Conservation (phyloP, 768 basidiomycete species). For the Cyathus striatus region DNA sequence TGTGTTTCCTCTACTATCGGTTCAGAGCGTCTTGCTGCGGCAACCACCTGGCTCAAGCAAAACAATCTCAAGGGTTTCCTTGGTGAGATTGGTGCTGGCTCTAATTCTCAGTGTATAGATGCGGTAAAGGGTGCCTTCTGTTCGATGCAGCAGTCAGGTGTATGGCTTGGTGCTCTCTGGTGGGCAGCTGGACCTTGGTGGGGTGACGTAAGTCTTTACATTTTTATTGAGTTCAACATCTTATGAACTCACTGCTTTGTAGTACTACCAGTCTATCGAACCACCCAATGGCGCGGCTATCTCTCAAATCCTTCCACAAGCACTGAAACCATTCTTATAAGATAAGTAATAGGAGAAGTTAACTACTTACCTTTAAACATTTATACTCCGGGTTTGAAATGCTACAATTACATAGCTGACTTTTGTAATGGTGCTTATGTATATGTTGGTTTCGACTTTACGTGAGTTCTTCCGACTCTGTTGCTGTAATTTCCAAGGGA, state of each 20-base stretch:
- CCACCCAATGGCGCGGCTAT: conserved; percentile 55
- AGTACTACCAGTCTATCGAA: conserved; percentile 60
- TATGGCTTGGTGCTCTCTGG: conserved; percentile 51
- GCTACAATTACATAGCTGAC: no score
- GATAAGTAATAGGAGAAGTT: no score
- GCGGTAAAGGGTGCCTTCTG: conserved; percentile 54
- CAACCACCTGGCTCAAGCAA: conserved; percentile 54
- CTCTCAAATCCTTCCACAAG: conserved; percentile 41
- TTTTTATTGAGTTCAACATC: background rate
- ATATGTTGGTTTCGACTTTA: no score
- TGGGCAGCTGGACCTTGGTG: conserved; percentile 67
- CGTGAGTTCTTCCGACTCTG: no score
- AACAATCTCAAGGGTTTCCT: conserved; percentile 61
- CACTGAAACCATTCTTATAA: conserved; percentile 17
- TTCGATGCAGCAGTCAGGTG: conserved; percentile 51
- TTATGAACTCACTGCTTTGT: conserved; percentile 2
- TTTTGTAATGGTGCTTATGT: no score
- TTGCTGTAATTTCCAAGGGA: no score
- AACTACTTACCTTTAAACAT: no score
- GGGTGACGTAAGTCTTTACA: conserved; percentile 36
- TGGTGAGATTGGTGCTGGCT: conserved; percentile 57
- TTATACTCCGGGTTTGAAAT: no score
- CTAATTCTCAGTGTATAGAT: conserved; percentile 35
- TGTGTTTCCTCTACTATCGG: conserved; percentile 62
- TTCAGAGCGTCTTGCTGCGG: conserved; percentile 47